Base-by-base conservation (phyloP, 106 monocot species). In the Dendrobium chrysotoxum region DNA sequence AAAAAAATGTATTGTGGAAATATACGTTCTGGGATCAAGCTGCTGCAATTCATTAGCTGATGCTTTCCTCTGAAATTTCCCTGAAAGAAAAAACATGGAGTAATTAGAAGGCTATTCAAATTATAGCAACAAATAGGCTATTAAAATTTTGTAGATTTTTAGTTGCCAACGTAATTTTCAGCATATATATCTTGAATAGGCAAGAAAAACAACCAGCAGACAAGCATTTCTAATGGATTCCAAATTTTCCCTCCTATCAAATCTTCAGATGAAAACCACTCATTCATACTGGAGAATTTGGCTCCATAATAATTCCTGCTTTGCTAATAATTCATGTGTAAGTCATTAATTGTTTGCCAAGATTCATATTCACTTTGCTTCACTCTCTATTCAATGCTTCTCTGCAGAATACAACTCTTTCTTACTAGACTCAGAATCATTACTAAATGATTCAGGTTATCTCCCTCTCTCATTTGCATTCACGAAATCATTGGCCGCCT, bases 1-100 rank as follows among this genome's bases (percentile, higher is more conserved):
- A 57, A 9, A 7, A 30, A 45, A 5, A 70, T 35, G 2, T 50
- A 23, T 40, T 5, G 75, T 35, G 13, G 72, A 31, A 58, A 79
- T 31, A 28, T 79, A 87, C 85, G 67, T 71, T 80, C 71, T 84
- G 11, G 77, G 82, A 73, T 88, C 86, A 73, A 86, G 71, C 53
- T 85, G 87, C 75, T 77, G 80, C 35, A 72, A 46, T 67, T 80
- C 82, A 55, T 80, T 80, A 21, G 46, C 70, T 23, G 80, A 70
- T 11, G 44, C 30, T 79, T 67, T 81, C 74, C 54, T 80, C 39
- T 80, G 83, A 31, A 42, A 25, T 30, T 71, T 71, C 5, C 75
- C 75, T 76, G 45, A 76, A 45, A 45, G 25, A 76, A 20, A 44
- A 76, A 8, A 45, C n/a, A 28, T 71, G 35, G 5, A 71, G 13